phyloP scores from a whole-genome alignment of 139 green algal genomes.

The Ettlia oleoabundans region DNA sequence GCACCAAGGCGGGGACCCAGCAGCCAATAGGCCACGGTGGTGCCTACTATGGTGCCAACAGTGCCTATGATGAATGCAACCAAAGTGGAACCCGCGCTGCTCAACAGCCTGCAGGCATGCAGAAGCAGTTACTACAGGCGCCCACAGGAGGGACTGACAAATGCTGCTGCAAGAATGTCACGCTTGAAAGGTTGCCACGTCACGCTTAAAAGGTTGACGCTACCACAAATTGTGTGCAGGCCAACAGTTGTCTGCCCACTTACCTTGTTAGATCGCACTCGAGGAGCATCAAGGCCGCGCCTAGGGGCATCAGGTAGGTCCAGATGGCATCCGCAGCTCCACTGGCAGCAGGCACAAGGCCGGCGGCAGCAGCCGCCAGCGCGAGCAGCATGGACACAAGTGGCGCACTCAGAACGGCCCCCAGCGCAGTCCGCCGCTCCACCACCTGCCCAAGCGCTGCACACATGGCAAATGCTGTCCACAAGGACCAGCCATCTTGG shows the following conservation, averaged over 20 bases:
- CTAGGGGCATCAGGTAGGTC: conserved; percentile 70
- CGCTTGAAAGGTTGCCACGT: no score
- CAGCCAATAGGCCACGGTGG: conserved; percentile 56
- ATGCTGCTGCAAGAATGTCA: no score
- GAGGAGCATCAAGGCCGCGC: conserved; percentile 70
- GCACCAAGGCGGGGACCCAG: conserved; percentile 52
- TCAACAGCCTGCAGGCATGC: conserved; percentile 38
- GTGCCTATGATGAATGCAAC: conserved; percentile 67
- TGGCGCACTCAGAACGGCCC: conserved; percentile 45
- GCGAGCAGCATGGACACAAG: conserved; percentile 53
- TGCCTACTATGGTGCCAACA: conserved; percentile 62
- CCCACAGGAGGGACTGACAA: no score
- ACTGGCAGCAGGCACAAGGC: conserved; percentile 46
- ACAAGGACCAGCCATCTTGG: conserved; percentile 29
- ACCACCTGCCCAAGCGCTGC: conserved; percentile 25
- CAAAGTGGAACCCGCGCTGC: conserved; percentile 50
- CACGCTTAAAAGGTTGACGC: no score
- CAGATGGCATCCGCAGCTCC: conserved; percentile 61
- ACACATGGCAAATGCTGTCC: conserved; percentile 14
- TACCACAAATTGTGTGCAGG: no score
- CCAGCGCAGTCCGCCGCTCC: conserved; percentile 46
- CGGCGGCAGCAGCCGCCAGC: conserved; percentile 27
- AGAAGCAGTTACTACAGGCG: neutral
- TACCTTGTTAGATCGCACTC: conserved; percentile 64
- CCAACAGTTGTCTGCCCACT: no score